phyloP scores from a whole-genome alignment of 2,329 filamentous ascomycete genomes.

The Cladophialophora carrionii region DNA sequence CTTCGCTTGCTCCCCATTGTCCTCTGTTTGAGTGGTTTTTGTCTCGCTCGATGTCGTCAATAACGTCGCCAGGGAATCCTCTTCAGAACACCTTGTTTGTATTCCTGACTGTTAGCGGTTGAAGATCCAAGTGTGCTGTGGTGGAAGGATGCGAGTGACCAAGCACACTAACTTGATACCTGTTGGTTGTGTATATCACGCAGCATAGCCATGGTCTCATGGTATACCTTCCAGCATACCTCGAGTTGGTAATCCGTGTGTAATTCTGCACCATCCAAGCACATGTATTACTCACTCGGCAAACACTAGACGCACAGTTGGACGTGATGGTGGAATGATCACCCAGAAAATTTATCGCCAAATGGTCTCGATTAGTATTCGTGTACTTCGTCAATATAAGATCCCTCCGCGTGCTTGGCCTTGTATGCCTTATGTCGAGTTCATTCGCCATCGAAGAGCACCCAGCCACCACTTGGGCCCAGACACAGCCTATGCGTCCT shows the following conservation, averaged over 20 bases:
- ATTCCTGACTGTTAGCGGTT: too few species aligned
- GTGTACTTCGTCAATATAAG: background rate
- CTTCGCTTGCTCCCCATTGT: too few species aligned
- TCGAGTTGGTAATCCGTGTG: background rate
- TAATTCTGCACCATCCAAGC: background rate
- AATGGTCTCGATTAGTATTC: background rate
- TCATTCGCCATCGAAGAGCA: slow-evolving; percentile 12
- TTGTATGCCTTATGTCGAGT: background rate
- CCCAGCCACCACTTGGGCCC: slow-evolving; percentile 5
- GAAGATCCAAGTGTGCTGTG: too few species aligned
- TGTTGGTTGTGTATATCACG: too few species aligned
- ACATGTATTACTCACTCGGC: too few species aligned
- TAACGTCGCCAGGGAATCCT: too few species aligned
- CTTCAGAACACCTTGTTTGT: too few species aligned
- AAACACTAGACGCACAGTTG: background rate
- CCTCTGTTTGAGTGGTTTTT: too few species aligned
- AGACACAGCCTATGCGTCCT: slow-evolving; percentile 28
- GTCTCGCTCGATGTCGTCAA: too few species aligned
- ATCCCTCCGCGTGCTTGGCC: background rate
- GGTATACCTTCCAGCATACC: background rate
- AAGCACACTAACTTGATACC: too few species aligned
- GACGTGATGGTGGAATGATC: background rate
- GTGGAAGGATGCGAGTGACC: too few species aligned
- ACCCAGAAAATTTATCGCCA: background rate
- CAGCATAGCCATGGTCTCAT: too few species aligned